Base-by-base conservation (phyloP, 2,329 filamentous ascomycete species). In the Epichloe brachyelytri region DNA sequence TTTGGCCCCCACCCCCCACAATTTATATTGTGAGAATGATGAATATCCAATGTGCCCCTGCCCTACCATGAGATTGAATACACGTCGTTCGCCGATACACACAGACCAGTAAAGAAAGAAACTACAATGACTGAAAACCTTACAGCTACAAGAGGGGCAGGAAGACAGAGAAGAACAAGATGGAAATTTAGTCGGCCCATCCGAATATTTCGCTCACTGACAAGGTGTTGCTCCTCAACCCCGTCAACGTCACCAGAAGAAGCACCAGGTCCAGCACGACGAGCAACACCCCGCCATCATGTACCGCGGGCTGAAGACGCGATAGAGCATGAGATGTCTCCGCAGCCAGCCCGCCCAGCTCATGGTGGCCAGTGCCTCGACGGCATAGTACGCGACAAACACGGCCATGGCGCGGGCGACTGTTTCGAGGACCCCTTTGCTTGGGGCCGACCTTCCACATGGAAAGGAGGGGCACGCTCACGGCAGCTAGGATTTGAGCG, bases 321-420 rank as follows among this genome's bases (percentile, higher is more conserved):
- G 79, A 69, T 93, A 98, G 33, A 98, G 77, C 93, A 98, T 98
- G 56, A 98, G 75, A 71, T 98, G 93, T 48, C 93, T 77, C 50
- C 93, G 77, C 61, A 98, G 70, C 70, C 88, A 83, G 1, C 87
- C 90, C 0, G 91, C 88, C 85, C 91, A 96, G 65, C 86, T 81
- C 59, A 93, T 94, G 4, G 90, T 95, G 0, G 88, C 87, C 20
- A 95, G 69, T 30, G 85, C 85, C 63, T 96, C 79, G 8, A 86
- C 84, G 5, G 87, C 87, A 63, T 89, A 93, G 63, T 91, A 95
- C 1, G 85, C 72, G 5, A 91, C 69, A 62, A 95, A 89, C 26
- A 83, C 85, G 15, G 79, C 84, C 49, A 89, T 73, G 0, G 83
- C 82, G 52, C 83, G 81, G 17, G 82, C 81, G 1, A 88, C 79